phyloP scores from a whole-genome alignment of 2,329 filamentous ascomycete species.

The Dryadomyces quercivorus region DNA sequence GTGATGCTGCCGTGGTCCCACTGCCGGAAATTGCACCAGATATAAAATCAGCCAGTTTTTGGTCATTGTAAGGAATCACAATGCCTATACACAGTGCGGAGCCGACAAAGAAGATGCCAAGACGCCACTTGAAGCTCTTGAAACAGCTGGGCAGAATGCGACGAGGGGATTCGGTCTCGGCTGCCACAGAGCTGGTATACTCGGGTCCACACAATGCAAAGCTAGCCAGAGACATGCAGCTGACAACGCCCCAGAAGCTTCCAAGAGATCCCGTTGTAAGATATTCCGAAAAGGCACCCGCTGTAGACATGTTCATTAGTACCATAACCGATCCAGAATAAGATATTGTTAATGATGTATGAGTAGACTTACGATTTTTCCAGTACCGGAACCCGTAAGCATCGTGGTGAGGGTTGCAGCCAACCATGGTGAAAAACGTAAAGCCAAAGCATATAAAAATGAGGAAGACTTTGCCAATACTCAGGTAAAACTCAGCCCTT shows the following conservation, averaged over 20 bases:
- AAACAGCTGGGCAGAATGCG: slow-evolving; percentile 48
- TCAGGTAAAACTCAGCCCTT: slow-evolving; percentile 8
- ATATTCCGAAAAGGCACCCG: slow-evolving; percentile 25
- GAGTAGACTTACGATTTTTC: slow-evolving; percentile 25
- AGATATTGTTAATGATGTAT: too few species aligned
- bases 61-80: slow-evolving; percentile 46
- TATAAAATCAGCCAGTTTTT: slow-evolving; percentile 36
- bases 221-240: slow-evolving; percentile 46
- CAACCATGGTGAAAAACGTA: slow-evolving; percentile 32
- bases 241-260: slow-evolving; percentile 52
- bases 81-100: slow-evolving; percentile 51
- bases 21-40: slow-evolving; percentile 28
- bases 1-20: slow-evolving; percentile 38
- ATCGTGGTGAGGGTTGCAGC: slow-evolving; percentile 15
- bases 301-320: slow-evolving; percentile 19
- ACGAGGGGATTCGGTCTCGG: slow-evolving; percentile 45
- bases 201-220: slow-evolving; percentile 27
- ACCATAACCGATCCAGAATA: slow-evolving; percentile 19
- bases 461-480: slow-evolving; percentile 30
- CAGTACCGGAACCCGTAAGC: slow-evolving; percentile 7
- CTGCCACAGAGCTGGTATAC: slow-evolving; percentile 38
- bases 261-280: slow-evolving; percentile 29
- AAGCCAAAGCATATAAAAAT: slow-evolving; percentile 38
- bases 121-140: slow-evolving; percentile 54
- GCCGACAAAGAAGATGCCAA: slow-evolving; percentile 56